These are phyloP conservation scores for Eimeria maxima DNA, from an alignment of 169 alveolate genomes.

Conservation along the genomic window DNA sequence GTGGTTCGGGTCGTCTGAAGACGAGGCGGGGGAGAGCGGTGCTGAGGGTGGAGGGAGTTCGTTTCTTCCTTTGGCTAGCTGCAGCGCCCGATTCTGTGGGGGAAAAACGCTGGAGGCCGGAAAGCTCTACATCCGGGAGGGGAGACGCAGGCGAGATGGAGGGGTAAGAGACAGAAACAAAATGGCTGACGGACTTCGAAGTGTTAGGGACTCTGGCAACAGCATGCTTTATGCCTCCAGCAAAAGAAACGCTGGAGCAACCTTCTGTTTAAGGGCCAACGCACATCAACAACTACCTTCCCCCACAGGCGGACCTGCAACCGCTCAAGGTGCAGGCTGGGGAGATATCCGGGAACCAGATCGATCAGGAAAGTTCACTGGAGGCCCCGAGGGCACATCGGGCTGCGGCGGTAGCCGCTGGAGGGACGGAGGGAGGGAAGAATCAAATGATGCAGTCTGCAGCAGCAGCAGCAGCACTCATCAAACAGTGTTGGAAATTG, in stretches of 20 bases:
- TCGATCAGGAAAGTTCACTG: conserved; percentile 3
- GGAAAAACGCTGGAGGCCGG: conserved; percentile 29
- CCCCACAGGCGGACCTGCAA: neutral
- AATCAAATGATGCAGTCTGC: conserved; percentile 3
- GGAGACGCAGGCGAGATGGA: conserved; percentile 41
- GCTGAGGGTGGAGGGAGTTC: conserved; percentile 35
- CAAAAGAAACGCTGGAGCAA: conserved; percentile 46
- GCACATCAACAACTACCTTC: conserved; percentile 8
- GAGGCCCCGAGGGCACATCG: conserved; percentile 37
- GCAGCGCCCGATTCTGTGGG: conserved; percentile 66
- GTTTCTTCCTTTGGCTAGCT: neutral
- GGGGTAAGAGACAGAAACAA: conserved; percentile 14
- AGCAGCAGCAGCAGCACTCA: conserved; percentile 35
- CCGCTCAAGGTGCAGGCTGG: conserved; percentile 18
- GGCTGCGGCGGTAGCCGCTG: conserved; percentile 51
- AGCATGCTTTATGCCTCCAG: neutral
- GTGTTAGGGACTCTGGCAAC: neutral
- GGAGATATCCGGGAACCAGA: conserved; percentile 33
- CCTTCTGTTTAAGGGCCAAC: conserved; percentile 52
- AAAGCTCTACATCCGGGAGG: neutral
- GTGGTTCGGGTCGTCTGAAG: conserved; percentile 65
- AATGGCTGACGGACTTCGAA: conserved; percentile 33
- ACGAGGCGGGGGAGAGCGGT: conserved; percentile 72
- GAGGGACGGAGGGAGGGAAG: conserved; percentile 42
- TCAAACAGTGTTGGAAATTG: conserved; percentile 45